Evolutionary conservation across 2,329 filamentous ascomycete species (phyloP).

Genomic region (Fusarium sp.): DNA sequence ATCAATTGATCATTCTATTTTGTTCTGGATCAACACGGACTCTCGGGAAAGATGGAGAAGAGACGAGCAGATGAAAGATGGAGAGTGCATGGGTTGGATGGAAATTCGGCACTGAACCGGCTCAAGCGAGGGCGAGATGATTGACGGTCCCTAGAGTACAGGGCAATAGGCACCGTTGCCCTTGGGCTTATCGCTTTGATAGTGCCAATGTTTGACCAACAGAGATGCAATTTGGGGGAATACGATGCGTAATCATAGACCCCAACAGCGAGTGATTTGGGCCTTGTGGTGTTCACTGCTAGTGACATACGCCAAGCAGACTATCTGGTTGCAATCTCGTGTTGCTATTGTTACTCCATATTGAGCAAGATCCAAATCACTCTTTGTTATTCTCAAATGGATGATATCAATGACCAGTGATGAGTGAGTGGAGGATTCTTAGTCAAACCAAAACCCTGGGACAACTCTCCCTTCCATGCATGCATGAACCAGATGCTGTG

Average conservation of each 20-base stretch:
- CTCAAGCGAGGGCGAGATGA: slow-evolving; percentile 5
- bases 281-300: background rate
- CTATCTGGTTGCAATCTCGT: slow-evolving; percentile 27
- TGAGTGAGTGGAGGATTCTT: background rate
- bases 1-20: background rate
- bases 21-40: slow-evolving; percentile 14
- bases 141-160: background rate
- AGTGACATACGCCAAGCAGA: slow-evolving; percentile 38
- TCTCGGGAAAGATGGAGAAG: slow-evolving; percentile 1
- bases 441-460: slow-evolving; percentile 34
- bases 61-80: background rate
- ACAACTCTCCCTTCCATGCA: slow-evolving; percentile 4
- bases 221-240: slow-evolving; percentile 24
- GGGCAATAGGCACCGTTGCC: background rate
- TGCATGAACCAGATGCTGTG: slow-evolving; percentile 32
- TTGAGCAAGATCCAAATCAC: background rate
- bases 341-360: slow-evolving; percentile 12
- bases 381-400: background rate
- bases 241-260: slow-evolving; percentile 18
- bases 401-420: background rate
- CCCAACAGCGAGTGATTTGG: slow-evolving; percentile 2
- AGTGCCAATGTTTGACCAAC: slow-evolving; percentile 18
- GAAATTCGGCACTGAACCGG: slow-evolving; percentile 2
- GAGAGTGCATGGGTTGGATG: background rate
- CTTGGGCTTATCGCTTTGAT: slow-evolving; percentile 7